Conservation (phyloP, 768 basidiomycete genomes). For the Pisolithus microcarpus region DNA sequence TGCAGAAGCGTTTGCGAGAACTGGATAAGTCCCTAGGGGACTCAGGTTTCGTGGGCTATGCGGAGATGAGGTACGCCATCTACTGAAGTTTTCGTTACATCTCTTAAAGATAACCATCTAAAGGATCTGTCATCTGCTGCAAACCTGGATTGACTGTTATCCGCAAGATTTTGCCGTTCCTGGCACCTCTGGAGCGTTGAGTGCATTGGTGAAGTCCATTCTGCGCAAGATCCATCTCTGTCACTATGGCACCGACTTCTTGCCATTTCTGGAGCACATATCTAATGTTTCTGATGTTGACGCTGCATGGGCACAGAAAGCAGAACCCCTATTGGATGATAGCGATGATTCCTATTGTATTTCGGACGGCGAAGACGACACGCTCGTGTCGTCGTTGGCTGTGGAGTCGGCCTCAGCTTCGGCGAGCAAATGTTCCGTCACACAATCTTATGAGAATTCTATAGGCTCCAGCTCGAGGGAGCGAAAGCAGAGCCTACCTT, state of each 20-base stretch:
- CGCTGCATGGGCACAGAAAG: slow-evolving; percentile 66
- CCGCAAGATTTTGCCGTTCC: slow-evolving; percentile 75
- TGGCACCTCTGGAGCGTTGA: slow-evolving; percentile 64
- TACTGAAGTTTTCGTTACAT: slow-evolving; percentile 1
- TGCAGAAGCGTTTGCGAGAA: slow-evolving; percentile 82
- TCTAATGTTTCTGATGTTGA: slow-evolving; percentile 62
- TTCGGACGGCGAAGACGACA: slow-evolving; percentile 48
- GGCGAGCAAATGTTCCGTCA: slow-evolving; percentile 16
- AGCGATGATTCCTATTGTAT: slow-evolving; percentile 55
- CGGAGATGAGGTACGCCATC: slow-evolving; percentile 67
- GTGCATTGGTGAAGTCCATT: slow-evolving; percentile 72
- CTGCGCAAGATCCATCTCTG: slow-evolving; percentile 73
- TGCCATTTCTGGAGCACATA: slow-evolving; percentile 70
- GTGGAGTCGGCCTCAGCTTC: slow-evolving; percentile 28
- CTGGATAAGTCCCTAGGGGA: slow-evolving; percentile 67
- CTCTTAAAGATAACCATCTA: not conserved
- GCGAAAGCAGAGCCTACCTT: slow-evolving; percentile 63
- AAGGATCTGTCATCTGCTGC: slow-evolving; percentile 75
- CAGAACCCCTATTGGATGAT: slow-evolving; percentile 49
- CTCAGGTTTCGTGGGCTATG: slow-evolving; percentile 81
- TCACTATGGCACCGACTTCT: slow-evolving; percentile 78
- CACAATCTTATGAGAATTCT: slow-evolving; percentile 17
- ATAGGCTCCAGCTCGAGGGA: slow-evolving; percentile 37
- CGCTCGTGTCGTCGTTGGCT: slow-evolving; percentile 15
- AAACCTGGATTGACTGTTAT: slow-evolving; percentile 71